A percentile compares a stretch with the other conserved stretches of the same genome.
Conservation (phyloP, 306 rosid genomes). For the Chamaecrista fasciculata region DNA sequence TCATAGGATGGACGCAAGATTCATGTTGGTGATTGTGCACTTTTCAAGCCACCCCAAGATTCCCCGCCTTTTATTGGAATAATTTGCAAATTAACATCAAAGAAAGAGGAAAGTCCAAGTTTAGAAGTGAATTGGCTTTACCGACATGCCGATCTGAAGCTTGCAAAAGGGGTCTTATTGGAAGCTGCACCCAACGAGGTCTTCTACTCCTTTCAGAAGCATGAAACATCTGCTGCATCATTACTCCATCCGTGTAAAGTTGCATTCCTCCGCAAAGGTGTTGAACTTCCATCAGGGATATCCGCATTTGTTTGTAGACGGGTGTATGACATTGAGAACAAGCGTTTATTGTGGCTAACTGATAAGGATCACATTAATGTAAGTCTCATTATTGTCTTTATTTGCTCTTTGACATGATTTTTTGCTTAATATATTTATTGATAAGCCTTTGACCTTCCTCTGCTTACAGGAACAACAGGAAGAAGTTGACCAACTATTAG, state of each 20-base stretch:
- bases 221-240: slow-evolving; percentile 87
- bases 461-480: slow-evolving; percentile 68
- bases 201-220: slow-evolving; percentile 88
- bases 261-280: slow-evolving; percentile 82
- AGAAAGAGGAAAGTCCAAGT: slow-evolving; percentile 46
- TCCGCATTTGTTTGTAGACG: slow-evolving; percentile 89
- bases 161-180: slow-evolving; percentile 54
- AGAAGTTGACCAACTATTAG: slow-evolving; percentile 74
- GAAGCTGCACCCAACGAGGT: slow-evolving; percentile 91
- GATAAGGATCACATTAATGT: slow-evolving; percentile 77
- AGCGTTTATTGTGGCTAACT: slow-evolving; percentile 92
- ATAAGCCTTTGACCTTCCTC: not conserved
- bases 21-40: slow-evolving; percentile 86
- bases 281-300: slow-evolving; percentile 80
- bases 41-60: slow-evolving; percentile 81
- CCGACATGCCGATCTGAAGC: slow-evolving; percentile 78
- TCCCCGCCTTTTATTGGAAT: slow-evolving; percentile 90
- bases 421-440: not conserved
- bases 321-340: slow-evolving; percentile 65
- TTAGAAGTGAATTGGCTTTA: slow-evolving; percentile 86
- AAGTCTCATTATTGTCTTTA: slow-evolving; percentile 33
- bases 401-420: slow-evolving; percentile 10
- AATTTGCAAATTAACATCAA: slow-evolving; percentile 53
- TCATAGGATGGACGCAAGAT: slow-evolving; percentile 90
- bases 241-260: slow-evolving; percentile 94